Percentiles rank a stretch among this genome's conserved stretches.
Evolutionary conservation across 441 rosid genomes (phyloP).

Genomic region (Brassica hybrid): DNA sequence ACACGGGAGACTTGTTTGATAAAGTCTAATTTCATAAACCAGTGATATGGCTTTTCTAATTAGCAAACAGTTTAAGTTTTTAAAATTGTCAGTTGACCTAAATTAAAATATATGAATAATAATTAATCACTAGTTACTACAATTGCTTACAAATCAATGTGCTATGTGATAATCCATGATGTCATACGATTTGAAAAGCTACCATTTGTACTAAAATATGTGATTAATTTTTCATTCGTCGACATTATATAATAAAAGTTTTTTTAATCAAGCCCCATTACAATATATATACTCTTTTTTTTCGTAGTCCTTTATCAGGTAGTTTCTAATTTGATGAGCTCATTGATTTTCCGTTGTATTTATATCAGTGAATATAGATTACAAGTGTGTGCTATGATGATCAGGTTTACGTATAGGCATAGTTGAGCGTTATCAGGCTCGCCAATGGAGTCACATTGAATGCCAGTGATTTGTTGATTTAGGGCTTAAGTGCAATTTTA

Average conservation of each 20-base stretch:
- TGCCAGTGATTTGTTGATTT: neutral
- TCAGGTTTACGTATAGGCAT: conserved; percentile 12
- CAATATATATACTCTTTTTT: neutral
- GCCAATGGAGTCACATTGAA: conserved; percentile 2
- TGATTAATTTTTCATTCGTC: neutral
- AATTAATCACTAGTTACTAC: conserved; percentile 16
- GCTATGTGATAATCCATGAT: conserved; percentile 39
- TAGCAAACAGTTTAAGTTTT: conserved; percentile 8
- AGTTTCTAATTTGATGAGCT: neutral
- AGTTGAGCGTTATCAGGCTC: neutral
- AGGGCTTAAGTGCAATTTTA: neutral
- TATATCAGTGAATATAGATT: neutral
- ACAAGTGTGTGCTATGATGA: neutral
- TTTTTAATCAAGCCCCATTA: neutral
- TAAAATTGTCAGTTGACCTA: conserved; percentile 20
- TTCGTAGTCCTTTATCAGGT: conserved; percentile 8
- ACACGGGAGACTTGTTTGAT: neutral
- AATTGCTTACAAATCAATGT: conserved; percentile 3
- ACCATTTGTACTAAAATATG: conserved; percentile 11
- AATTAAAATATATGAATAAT: conserved; percentile 8
- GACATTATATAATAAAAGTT: neutral
- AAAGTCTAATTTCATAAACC: neutral
- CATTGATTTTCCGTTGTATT: neutral
- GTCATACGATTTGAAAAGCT: conserved; percentile 33
- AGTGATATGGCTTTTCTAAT: conserved; percentile 29